A percentile compares a stretch with the other conserved stretches of the same genome.
phyloP scores from a whole-genome alignment of 208 protist species.

The Leishmania major region DNA sequence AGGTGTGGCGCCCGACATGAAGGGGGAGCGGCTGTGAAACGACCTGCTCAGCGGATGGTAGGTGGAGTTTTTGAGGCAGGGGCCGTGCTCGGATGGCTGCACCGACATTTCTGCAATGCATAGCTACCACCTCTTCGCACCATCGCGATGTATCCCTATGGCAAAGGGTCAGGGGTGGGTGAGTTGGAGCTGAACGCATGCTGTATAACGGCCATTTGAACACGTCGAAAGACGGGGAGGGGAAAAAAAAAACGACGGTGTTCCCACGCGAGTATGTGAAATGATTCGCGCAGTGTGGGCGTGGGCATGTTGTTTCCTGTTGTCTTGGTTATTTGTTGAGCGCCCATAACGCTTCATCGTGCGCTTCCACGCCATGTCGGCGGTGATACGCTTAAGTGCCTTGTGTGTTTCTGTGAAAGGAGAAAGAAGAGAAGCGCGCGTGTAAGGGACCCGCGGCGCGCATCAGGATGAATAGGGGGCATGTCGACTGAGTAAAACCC shows the following conservation, averaged over 20 bases:
- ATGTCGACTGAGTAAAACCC: neutral
- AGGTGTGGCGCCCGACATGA: too few species aligned
- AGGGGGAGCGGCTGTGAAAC: too few species aligned
- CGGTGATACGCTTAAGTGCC: neutral
- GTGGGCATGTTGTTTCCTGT: neutral
- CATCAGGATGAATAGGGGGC: neutral
- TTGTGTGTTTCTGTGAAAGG: slow-evolving; percentile 1
- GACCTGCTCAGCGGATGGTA: too few species aligned
- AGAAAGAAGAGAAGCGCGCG: neutral
- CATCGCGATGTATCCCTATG: too few species aligned
- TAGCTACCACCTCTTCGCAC: too few species aligned
- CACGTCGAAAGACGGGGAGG: too few species aligned
- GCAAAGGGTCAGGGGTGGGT: too few species aligned
- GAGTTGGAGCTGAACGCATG: too few species aligned
- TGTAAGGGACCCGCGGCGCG: neutral
- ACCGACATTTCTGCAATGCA: too few species aligned
- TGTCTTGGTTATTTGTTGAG: neutral
- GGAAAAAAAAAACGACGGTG: neutral
- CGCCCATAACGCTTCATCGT: neutral
- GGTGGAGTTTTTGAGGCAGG: too few species aligned
- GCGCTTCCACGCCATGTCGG: neutral
- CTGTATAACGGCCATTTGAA: too few species aligned
- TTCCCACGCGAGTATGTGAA: neutral
- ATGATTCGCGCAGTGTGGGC: neutral
- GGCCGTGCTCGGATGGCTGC: too few species aligned